phyloP scores from a whole-genome alignment of 2,329 filamentous ascomycete genomes.

The Tricladium varicosporioides region DNA sequence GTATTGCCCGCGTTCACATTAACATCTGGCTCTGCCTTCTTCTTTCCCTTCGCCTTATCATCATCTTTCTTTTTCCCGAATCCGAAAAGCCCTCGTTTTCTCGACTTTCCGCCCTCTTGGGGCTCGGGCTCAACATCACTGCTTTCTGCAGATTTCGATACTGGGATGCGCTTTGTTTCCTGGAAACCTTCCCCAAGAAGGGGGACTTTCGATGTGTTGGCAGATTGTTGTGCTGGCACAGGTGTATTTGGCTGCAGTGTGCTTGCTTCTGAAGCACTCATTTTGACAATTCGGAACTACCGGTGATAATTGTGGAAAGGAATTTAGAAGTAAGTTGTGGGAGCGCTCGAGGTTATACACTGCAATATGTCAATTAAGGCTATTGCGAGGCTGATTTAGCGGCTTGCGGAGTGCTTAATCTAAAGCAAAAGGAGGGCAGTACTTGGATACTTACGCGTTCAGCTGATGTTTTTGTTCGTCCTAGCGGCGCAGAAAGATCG shows the following conservation, averaged over 20 bases:
- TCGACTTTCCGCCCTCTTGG: constrained; percentile 40
- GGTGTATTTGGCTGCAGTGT: constrained; percentile 29
- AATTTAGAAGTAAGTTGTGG: neutral
- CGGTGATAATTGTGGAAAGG: neutral
- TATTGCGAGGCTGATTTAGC: constrained; percentile 17
- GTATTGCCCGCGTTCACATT: constrained; percentile 19
- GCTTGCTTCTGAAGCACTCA: constrained; percentile 32
- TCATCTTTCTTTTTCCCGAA: constrained; percentile 62
- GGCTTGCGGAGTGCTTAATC: constrained; percentile 21
- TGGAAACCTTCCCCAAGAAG: constrained; percentile 36
- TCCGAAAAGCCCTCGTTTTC: constrained; percentile 59
- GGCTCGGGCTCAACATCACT: constrained; percentile 28
- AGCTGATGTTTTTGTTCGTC: constrained; percentile 17
- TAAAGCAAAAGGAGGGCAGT: constrained; percentile 14
- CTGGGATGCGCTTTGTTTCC: constrained; percentile 22
- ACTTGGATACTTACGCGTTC: constrained; percentile 21
- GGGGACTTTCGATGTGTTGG: constrained; percentile 29
- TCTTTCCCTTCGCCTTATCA: constrained; percentile 43
- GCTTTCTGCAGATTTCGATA: constrained; percentile 25
- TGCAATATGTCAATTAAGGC: constrained; percentile 19
- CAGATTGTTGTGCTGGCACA: constrained; percentile 19
- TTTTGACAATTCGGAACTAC: constrained; percentile 18
- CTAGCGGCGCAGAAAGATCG: neutral
- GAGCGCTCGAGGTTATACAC: constrained; percentile 12
- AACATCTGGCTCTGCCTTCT: constrained; percentile 30